Base-by-base conservation (phyloP, 164 flowering plant species). In the Magnolia officinalis region DNA sequence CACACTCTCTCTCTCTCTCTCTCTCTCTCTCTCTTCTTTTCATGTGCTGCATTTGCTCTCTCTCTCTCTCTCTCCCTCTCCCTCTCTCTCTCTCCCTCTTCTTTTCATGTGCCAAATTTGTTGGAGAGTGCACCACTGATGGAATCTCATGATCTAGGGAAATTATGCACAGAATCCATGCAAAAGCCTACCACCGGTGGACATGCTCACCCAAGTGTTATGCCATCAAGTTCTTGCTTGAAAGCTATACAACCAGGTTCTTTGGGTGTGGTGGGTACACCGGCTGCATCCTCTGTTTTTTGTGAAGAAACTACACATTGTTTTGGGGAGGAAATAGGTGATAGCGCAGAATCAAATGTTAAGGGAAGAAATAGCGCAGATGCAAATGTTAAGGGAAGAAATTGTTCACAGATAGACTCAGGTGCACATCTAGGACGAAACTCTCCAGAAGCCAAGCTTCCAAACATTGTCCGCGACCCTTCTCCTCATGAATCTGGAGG, bases 291-390 rank as follows among this genome's bases (percentile, higher is more conserved):
- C 6, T 58, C 10, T 16, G 63, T 21, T 14, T 72, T 7, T 14
- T 16, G 52, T 52, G 61, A 55, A 51, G 61, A 6, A 2, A 7
- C 37, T 74, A 18, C 24, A 4, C 50, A 70, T 21, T 49, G 21
- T 16, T 31, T 63, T 29, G 10, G 11, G 13, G 79, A 80, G 76
- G 79, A 76, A 63, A 21, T 37, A 63, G 73, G 73, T 50, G 79
- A 76, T 21, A 72, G 73, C 50, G 52, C 74, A n/a, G 76, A 73
- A n/a, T 50, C 55, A 11, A 72, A 58, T 67, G 64, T 73, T 51
- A 70, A 71, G 45, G 59, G 23, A 52, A n/a, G 63, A n/a, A 23
- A 55, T 51, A 72, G 73, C 29, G 51, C 74, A n/a, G 76, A 73
- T 26, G 67, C 52, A 11, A 72, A 55, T 67, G 64, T 73, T 51